Conservation (phyloP, 2,329 filamentous ascomycete species). For the Aureobasidium sp. region DNA sequence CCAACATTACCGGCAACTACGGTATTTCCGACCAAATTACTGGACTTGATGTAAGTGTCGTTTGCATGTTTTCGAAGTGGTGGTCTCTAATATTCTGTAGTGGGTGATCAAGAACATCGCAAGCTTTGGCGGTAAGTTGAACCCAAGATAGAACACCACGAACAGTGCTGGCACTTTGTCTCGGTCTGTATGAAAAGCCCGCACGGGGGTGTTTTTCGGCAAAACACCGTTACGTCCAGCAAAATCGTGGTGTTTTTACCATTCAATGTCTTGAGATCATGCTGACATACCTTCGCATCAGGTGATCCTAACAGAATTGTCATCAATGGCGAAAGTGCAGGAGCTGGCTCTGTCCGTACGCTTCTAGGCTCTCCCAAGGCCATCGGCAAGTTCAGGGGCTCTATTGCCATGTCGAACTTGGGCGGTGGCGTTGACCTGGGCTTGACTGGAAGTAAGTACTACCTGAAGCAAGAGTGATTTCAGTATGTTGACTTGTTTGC, state of each 20-base stretch:
- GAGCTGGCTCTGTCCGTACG: constrained; percentile 48
- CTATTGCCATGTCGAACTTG: constrained; percentile 43
- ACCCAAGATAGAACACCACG: too few species aligned
- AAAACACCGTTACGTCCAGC: too few species aligned
- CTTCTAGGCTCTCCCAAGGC: constrained; percentile 43
- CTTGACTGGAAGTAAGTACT: constrained; percentile 35
- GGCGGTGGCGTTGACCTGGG: constrained; percentile 50
- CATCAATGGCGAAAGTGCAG: constrained; percentile 40
- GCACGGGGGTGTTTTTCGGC: too few species aligned
- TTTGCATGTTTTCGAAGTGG: too few species aligned
- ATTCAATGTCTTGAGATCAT: too few species aligned
- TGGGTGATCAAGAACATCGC: constrained; percentile 41
- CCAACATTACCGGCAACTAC: constrained; percentile 46
- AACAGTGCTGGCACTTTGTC: too few species aligned
- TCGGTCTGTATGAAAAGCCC: too few species aligned
- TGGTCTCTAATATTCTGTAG: constrained; percentile 14
- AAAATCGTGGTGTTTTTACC: too few species aligned
- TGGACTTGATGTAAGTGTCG: not conserved
- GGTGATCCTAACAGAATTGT: constrained; percentile 40
- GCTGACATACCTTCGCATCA: too few species aligned
- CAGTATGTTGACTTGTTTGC: not conserved
- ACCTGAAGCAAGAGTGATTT: not conserved
- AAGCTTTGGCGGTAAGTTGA: too few species aligned
- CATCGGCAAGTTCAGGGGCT: constrained; percentile 39
- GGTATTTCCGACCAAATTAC: constrained; percentile 37